Conservation (phyloP, 1,284 basidiomycete species). For the Grifola frondosa region DNA sequence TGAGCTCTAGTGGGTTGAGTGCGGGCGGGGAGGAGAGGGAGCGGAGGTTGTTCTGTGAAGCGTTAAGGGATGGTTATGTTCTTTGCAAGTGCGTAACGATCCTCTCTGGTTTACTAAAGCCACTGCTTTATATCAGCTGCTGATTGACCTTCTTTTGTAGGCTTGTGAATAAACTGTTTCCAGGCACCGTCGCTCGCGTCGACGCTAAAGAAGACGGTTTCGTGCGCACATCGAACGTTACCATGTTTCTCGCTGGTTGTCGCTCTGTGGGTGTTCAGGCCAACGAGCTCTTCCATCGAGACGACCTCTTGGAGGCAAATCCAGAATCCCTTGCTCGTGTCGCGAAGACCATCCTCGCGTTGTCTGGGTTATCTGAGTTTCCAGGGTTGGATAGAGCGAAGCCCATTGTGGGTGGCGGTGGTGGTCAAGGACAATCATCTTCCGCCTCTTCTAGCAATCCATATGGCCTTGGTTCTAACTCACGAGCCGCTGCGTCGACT, state of each 20-base stretch:
- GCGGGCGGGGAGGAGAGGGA: slow-evolving; percentile 72
- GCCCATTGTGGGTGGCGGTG: slow-evolving; percentile 38
- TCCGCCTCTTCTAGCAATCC: slow-evolving; percentile 21
- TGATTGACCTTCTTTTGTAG: slow-evolving; percentile 37
- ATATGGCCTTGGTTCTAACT: slow-evolving; percentile 35
- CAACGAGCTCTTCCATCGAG: slow-evolving; percentile 65
- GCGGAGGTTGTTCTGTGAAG: slow-evolving; percentile 66
- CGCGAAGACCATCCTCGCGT: slow-evolving; percentile 62
- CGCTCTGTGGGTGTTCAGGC: slow-evolving; percentile 60
- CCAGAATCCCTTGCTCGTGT: slow-evolving; percentile 64
- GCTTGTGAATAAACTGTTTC: slow-evolving; percentile 71
- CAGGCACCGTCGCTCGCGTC: slow-evolving; percentile 58
- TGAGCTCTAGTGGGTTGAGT: slow-evolving; percentile 41
- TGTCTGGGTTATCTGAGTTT: slow-evolving; percentile 61
- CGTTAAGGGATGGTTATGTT: slow-evolving; percentile 79
- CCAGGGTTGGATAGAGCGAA: slow-evolving; percentile 45
- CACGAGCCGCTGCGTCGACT: slow-evolving; percentile 55
- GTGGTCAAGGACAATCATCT: slow-evolving; percentile 15
- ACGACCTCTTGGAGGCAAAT: slow-evolving; percentile 64
- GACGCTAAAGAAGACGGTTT: slow-evolving; percentile 70
- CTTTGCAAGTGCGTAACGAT: slow-evolving; percentile 75
- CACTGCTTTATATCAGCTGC: slow-evolving; percentile 7
- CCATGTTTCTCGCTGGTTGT: slow-evolving; percentile 71
- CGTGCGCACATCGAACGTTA: slow-evolving; percentile 63
- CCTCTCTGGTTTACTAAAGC: slow-evolving; percentile 15